These are phyloP conservation scores for Trichosporon asahii DNA, from an alignment of 1,284 basidiomycete species.

Conservation along the genomic window DNA sequence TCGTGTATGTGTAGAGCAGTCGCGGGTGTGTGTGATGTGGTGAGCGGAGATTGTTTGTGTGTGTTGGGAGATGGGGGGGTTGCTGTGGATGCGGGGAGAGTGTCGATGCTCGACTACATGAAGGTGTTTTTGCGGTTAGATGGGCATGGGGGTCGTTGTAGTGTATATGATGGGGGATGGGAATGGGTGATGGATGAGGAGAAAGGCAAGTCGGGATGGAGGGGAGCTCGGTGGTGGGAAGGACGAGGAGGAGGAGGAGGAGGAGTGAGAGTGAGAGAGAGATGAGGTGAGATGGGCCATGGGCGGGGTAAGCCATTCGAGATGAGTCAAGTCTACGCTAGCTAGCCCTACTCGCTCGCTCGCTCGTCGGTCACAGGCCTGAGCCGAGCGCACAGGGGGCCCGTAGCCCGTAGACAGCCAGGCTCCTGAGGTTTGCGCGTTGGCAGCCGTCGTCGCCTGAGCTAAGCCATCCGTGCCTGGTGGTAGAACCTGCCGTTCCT, in stretches of 20 bases:
- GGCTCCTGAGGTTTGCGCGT: too few species aligned
- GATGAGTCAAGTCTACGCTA: not conserved
- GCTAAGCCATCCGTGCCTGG: not conserved
- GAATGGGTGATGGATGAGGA: not conserved
- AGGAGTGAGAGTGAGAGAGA: not conserved
- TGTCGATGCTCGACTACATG: not conserved
- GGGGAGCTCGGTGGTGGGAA: not conserved
- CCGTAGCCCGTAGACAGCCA: not conserved
- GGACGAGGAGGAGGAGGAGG: too few species aligned
- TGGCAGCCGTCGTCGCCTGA: not conserved
- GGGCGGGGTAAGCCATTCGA: not conserved
- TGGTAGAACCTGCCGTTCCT: not conserved
- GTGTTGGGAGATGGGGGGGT: not conserved
- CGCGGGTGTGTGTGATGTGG: not conserved
- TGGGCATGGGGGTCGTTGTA: not conserved
- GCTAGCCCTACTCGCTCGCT: not conserved
- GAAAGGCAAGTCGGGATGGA: not conserved
- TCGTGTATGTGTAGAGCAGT: not conserved
- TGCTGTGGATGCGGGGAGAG: not conserved
- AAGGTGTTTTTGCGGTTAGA: not conserved
- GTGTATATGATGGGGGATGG: not conserved
- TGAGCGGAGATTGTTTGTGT: not conserved
- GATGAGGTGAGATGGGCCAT: not conserved
- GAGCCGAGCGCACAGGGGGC: not conserved
- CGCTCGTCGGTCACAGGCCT: not conserved